Conservation (phyloP, 805 yeast species). For the Danielia oregonensis region DNA sequence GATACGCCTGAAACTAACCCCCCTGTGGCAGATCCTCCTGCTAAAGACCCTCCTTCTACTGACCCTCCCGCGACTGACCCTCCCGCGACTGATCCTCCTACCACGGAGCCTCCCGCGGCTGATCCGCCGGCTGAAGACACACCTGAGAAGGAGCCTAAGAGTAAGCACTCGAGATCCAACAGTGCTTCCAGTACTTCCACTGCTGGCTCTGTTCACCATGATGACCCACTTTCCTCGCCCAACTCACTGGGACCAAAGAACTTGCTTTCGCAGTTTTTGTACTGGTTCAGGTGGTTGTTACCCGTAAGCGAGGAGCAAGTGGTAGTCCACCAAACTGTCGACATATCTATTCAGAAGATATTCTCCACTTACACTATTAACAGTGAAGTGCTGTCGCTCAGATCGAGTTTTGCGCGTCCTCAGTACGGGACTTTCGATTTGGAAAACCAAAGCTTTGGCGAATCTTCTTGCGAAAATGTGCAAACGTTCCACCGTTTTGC, state of each 20-base stretch:
- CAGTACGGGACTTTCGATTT: conserved; percentile 15
- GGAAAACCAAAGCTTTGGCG: conserved; percentile 10
- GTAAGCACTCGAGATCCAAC: background rate
- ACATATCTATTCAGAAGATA: conserved; percentile 6
- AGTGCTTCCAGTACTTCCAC: background rate
- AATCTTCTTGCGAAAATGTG: conserved; percentile 14
- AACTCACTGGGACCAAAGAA: background rate
- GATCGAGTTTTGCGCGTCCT: conserved; percentile 4
- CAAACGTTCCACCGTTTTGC: conserved; percentile 23
- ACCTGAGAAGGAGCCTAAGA: too few species aligned
- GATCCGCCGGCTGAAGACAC: too few species aligned
- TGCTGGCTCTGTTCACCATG: background rate
- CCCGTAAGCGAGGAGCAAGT: background rate
- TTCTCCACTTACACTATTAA: conserved; percentile 3
- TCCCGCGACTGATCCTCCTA: too few species aligned
- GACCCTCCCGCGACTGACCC: too few species aligned
- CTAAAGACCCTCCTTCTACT: background rate
- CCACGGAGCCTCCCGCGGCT: too few species aligned
- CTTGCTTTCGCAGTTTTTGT: background rate
- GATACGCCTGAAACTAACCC: conserved; percentile 1
- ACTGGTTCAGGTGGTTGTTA: conserved; percentile 6
- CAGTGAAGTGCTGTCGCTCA: conserved; percentile 10
- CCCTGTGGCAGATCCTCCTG: conserved; percentile 4
- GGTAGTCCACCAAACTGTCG: conserved; percentile 6
- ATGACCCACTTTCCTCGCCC: too few species aligned